A percentile compares a stretch with the other conserved stretches of the same genome.
phyloP scores from a whole-genome alignment of 257 asterid species.

The Przewalskia tangutica region DNA sequence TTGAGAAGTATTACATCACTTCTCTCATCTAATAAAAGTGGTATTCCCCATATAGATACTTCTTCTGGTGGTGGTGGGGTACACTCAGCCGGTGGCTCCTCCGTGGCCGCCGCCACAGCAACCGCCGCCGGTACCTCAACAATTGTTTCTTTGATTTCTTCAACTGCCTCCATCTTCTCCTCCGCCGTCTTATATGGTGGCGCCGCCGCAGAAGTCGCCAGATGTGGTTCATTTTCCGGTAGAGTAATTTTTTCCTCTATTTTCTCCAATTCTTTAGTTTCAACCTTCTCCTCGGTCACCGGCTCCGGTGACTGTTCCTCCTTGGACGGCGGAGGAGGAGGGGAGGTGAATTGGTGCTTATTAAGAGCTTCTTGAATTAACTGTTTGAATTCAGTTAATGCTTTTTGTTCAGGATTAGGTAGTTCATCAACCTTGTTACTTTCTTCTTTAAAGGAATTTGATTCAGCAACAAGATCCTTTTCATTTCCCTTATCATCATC shows the following conservation, averaged over 20 bases:
- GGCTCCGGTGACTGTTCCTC: background rate
- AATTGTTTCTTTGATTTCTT: slow-evolving; percentile 75
- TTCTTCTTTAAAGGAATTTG: slow-evolving; percentile 78
- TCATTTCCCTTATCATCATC: slow-evolving; percentile 19
- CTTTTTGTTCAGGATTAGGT: slow-evolving; percentile 77
- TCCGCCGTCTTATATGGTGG: slow-evolving; percentile 11
- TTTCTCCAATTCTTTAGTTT: background rate
- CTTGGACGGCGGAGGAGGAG: slow-evolving; percentile 31
- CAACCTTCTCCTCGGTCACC: slow-evolving; percentile 12
- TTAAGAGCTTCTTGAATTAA: slow-evolving; percentile 63
- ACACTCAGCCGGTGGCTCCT: background rate
- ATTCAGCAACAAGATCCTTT: slow-evolving; percentile 33
- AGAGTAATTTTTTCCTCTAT: slow-evolving; percentile 20
- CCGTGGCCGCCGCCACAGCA: slow-evolving; percentile 25
- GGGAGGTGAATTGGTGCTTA: slow-evolving; percentile 74
- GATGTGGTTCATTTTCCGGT: slow-evolving; percentile 11
- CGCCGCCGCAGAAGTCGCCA: background rate
- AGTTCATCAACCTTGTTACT: slow-evolving; percentile 83
- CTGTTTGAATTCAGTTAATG: slow-evolving; percentile 72
- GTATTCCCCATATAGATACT: slow-evolving; percentile 74
- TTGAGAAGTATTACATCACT: slow-evolving; percentile 80
- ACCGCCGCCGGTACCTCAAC: slow-evolving; percentile 62
- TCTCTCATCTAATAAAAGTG: slow-evolving; percentile 61
- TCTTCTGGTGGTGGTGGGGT: slow-evolving; percentile 47
- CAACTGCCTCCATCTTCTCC: slow-evolving; percentile 39